Percentiles rank a stretch among this genome's conserved stretches.
Evolutionary conservation across 345 rosid species (phyloP).

Genomic region (Garcia nutans): DNA sequence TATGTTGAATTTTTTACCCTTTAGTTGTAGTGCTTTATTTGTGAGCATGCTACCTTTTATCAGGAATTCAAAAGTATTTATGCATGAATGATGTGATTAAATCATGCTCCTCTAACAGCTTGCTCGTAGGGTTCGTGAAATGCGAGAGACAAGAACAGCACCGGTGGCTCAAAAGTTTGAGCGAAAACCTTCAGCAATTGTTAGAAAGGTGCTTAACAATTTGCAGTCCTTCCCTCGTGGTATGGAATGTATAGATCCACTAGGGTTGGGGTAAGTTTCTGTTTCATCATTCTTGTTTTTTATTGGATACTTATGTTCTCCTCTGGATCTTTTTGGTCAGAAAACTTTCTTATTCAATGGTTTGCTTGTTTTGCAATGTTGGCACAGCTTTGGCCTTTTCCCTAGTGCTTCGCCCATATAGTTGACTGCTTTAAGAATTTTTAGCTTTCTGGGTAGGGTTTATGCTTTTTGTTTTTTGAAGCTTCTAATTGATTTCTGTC

Average conservation of each 20-base stretch:
- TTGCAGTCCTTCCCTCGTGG: slow-evolving; percentile 90
- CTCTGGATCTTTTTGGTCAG: neutral
- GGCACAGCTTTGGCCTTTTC: neutral
- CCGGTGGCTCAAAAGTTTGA: slow-evolving; percentile 77
- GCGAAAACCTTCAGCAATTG: slow-evolving; percentile 47
- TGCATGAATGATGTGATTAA: neutral
- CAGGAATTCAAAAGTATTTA: neutral
- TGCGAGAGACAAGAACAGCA: slow-evolving; percentile 86
- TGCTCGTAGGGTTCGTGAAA: slow-evolving; percentile 86
- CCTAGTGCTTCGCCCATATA: neutral
- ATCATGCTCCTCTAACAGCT: slow-evolving; percentile 54
- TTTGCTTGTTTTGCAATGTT: neutral
- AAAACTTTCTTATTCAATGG: neutral
- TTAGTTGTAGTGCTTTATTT: neutral
- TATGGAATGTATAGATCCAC: slow-evolving; percentile 94
- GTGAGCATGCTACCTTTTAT: too few species aligned
- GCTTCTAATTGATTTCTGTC: slow-evolving; percentile 5
- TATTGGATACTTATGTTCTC: neutral
- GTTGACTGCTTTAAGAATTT: slow-evolving; percentile 12
- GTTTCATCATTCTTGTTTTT: neutral
- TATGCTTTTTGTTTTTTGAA: slow-evolving; percentile 13
- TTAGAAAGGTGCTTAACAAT: slow-evolving; percentile 50
- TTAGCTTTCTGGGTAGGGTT: neutral
- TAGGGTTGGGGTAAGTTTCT: slow-evolving; percentile 76
- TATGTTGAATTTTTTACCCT: neutral